Evolutionary conservation across 75 land plant genomes (phyloP), one percentile per base, ranked within the genome.

Genomic region (Cunninghamia lanceolata): DNA sequence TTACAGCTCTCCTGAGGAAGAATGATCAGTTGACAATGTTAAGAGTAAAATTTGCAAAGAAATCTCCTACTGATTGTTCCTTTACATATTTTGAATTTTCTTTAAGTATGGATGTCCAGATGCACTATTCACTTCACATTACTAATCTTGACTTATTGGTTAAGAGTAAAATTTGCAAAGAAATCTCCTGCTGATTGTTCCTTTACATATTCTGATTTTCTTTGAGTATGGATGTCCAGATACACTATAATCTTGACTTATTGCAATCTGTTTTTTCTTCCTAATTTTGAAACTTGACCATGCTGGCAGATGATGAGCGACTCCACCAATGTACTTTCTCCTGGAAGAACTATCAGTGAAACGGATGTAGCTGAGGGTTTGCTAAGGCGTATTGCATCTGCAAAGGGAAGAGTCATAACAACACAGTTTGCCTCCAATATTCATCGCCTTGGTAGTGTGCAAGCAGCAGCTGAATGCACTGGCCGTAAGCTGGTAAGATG

Each of bases 381-480:
- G 84, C 80, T 98, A 89, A 89, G 95, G 54, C 92, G 85, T 89
- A 90, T 98, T 76, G 89, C 92, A 75, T 91, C 87, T 56, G 95
- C 96, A 53, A 94, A 93, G 90, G 99, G 99, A 47, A 93, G 96
- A 88, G 97, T 98, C 38, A 95, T 98, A 50, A 92, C 99, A 14
- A 98, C 99, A 59, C 99, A 98, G 86, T 98, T 98, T 93, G 99
- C 99, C 45, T 98, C 99, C 40, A 98, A 98, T 87, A 93, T 98
- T 85, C 99, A 98, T 84, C 95, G 99, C 34, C 92, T 98, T 82
- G 99, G 99, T 70, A 95, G 99, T 85, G 89, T 98, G 77, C 96
- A 97, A 89, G 97, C 99, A 84, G 99, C 99, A 82, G 99, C 99
- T 77, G 99, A 96, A 88, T 89, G 88, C 82, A 92, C 99, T 66